phyloP scores from a whole-genome alignment of 257 asterid genomes.

The Przewalskia tangutica region DNA sequence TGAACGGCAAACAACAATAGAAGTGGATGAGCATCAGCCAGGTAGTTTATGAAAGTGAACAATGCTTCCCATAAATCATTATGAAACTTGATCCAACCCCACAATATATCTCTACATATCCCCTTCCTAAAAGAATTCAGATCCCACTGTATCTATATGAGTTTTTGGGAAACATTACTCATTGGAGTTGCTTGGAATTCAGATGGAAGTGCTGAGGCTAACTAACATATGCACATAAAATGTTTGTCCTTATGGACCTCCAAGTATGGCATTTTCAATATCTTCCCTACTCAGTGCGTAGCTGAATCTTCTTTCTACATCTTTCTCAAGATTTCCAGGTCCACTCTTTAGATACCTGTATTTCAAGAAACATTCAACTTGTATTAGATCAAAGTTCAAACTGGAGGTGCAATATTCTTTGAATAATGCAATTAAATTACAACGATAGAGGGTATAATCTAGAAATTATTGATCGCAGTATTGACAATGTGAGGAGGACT shows the following conservation, averaged over 20 bases:
- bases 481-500: background rate
- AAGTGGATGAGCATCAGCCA: background rate
- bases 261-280: constrained; percentile 92
- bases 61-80: background rate
- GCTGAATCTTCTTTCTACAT: constrained; percentile 88
- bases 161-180: background rate
- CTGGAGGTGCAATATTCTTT: background rate
- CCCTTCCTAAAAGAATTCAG: background rate
- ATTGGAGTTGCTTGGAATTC: background rate
- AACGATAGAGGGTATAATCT: background rate
- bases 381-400: background rate
- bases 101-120: background rate
- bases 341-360: constrained; percentile 87
- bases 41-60: background rate
- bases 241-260: constrained; percentile 60
- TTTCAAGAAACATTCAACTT: constrained; percentile 8
- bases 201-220: background rate
- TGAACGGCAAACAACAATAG: background rate
- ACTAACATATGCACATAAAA: background rate
- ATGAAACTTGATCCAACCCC: background rate
- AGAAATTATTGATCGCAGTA: background rate
- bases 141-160: background rate
- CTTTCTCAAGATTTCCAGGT: constrained; percentile 76
- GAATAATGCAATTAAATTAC: background rate
- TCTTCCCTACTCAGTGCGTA: constrained; percentile 95